Evolutionary conservation across 345 rosid genomes (phyloP).

Genomic region (Eucalyptus erythrocorys): DNA sequence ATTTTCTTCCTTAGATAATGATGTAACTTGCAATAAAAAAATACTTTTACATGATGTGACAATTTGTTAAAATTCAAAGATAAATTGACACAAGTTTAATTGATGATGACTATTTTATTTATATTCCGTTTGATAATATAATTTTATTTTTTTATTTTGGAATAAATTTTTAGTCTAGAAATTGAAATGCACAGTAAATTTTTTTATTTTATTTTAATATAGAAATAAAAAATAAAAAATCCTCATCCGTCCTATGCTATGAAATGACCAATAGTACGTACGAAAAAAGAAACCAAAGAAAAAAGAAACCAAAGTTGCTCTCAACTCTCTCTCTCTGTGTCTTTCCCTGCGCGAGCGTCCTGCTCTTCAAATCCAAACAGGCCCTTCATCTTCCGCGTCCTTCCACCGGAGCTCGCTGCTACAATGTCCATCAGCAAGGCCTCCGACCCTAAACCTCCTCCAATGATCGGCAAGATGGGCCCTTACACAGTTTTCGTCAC

Average conservation of each 20-base stretch:
- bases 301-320: neutral
- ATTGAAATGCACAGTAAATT: too few relatives aligned
- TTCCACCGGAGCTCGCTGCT: neutral
- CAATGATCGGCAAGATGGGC: constrained; percentile 82
- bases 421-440: constrained; percentile 64
- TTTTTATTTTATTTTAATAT: neutral
- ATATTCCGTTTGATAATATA: rapidly evolving
- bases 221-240: too few relatives aligned
- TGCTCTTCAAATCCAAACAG: neutral
- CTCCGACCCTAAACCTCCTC: constrained; percentile 46
- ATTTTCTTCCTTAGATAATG: too few relatives aligned
- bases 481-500: constrained; percentile 95
- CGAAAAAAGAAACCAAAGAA: neutral
- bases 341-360: neutral
- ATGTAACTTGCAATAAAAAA: too few relatives aligned
- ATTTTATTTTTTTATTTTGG: neutral
- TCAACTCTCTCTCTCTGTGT: neutral
- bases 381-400: neutral
- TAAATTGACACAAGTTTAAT: rapidly evolving
- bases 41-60: too few relatives aligned
- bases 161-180: rapidly evolving
- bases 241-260: too few relatives aligned
- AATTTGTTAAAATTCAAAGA: too few relatives aligned
- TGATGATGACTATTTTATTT: too few relatives aligned
- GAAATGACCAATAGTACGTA: neutral